phyloP scores from a whole-genome alignment of 1,284 basidiomycete species.

The Pisolithus thermaeus region DNA sequence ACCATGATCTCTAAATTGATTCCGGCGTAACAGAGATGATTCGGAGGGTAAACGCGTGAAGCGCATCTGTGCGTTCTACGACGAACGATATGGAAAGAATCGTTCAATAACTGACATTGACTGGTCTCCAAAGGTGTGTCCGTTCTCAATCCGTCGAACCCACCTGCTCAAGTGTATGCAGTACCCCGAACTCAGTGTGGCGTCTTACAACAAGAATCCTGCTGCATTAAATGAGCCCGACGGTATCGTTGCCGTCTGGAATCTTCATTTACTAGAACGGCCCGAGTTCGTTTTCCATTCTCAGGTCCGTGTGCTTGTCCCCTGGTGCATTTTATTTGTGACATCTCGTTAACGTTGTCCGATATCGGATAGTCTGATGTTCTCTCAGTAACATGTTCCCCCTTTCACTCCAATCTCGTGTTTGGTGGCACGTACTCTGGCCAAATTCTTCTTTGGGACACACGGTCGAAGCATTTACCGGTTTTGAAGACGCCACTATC shows the following conservation, averaged over 20 bases:
- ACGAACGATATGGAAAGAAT: constrained; percentile 85
- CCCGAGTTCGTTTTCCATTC: constrained; percentile 99
- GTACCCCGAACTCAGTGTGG: constrained; percentile 94
- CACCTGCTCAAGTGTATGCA: constrained; percentile 29
- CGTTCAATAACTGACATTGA: constrained; percentile 94
- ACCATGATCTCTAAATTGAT: constrained; percentile 2
- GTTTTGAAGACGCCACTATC: constrained; percentile 95
- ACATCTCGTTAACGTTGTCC: constrained; percentile 11
- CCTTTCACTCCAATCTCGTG: constrained; percentile 95
- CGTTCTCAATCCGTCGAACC: neutral
- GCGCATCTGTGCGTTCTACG: constrained; percentile 82
- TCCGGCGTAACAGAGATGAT: constrained; percentile 58
- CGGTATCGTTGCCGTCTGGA: constrained; percentile 97
- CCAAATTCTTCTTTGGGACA: constrained; percentile 98
- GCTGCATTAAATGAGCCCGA: constrained; percentile 90
- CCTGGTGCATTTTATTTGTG: neutral
- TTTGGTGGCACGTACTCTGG: constrained; percentile 98
- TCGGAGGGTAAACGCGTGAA: constrained; percentile 86
- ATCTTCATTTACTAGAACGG: constrained; percentile 87
- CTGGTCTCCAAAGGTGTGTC: constrained; percentile 88
- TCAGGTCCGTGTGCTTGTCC: constrained; percentile 51
- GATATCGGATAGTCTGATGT: constrained; percentile 79
- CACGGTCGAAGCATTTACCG: constrained; percentile 91
- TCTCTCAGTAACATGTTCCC: constrained; percentile 92
- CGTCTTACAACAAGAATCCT: constrained; percentile 95